Evolutionary conservation across 2,329 filamentous ascomycete species (phyloP).

Genomic region (Diaporthe velutina): DNA sequence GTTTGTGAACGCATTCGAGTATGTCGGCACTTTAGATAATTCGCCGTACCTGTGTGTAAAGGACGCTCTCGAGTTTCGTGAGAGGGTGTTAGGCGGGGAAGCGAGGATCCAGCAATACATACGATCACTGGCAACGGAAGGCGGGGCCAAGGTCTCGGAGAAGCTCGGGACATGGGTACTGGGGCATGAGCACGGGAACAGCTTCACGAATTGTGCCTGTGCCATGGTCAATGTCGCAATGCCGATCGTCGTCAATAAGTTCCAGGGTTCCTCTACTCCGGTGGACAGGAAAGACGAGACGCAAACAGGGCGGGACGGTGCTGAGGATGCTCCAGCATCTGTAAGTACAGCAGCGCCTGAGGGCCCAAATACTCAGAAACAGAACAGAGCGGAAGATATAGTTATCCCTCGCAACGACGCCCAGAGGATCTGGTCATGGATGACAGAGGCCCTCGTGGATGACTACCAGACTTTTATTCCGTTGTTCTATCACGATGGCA

Average conservation of each 20-base stretch:
- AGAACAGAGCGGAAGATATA: conserved; percentile 47
- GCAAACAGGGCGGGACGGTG: conserved; percentile 4
- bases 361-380: conserved; percentile 31
- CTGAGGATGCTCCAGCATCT: conserved; percentile 21
- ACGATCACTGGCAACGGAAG: conserved; percentile 72
- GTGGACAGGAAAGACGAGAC: neutral
- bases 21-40: conserved; percentile 81
- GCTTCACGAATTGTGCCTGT: conserved; percentile 76
- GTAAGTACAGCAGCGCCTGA: neutral
- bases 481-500: conserved; percentile 69
- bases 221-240: conserved; percentile 80
- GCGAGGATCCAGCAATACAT: conserved; percentile 75
- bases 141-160: conserved; percentile 70
- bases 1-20: conserved; percentile 82
- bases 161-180: conserved; percentile 79
- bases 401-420: conserved; percentile 50
- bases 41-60: conserved; percentile 79
- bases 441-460: conserved; percentile 63
- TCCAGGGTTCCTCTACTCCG: neutral
- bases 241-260: conserved; percentile 64
- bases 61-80: conserved; percentile 78
- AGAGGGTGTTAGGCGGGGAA: conserved; percentile 80
- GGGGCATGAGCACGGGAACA: conserved; percentile 67
- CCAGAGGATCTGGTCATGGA: conserved; percentile 66
- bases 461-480: conserved; percentile 81